phyloP scores from a whole-genome alignment of 768 basidiomycete species.

The Daedaleopsis sinensis region DNA sequence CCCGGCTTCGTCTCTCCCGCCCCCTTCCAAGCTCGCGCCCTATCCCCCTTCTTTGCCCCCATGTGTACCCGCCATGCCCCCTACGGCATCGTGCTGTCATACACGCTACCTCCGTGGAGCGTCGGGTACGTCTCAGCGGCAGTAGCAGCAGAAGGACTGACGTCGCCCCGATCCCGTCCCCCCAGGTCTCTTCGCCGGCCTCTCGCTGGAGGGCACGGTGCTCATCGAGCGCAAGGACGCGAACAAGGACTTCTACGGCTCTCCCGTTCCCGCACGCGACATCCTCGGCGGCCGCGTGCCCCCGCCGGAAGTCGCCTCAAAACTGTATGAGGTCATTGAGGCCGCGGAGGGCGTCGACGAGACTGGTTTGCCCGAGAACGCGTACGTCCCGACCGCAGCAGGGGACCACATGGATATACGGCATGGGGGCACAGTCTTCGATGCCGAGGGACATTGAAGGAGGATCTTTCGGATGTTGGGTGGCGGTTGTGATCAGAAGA shows the following conservation, averaged over 20 bases:
- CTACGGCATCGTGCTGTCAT: background rate
- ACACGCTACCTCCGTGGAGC: background rate
- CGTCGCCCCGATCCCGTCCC: background rate
- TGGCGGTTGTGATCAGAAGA: background rate
- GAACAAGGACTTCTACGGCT: constrained; percentile 96
- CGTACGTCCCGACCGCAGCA: constrained; percentile 73
- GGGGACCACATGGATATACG: constrained; percentile 59
- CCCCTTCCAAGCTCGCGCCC: background rate
- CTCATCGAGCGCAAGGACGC: constrained; percentile 96
- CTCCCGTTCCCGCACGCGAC: constrained; percentile 83
- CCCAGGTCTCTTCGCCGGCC: constrained; percentile 88
- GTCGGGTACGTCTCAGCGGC: background rate
- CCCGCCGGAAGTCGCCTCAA: constrained; percentile 94
- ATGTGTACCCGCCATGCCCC: background rate
- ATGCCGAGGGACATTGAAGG: constrained; percentile 59
- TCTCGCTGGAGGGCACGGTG: constrained; percentile 93
- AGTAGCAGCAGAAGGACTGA: background rate
- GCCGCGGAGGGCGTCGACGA: constrained; percentile 94
- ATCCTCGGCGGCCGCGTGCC: constrained; percentile 94
- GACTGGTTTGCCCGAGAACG: constrained; percentile 70
- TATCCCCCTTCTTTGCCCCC: too few relatives aligned
- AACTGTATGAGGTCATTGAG: constrained; percentile 95
- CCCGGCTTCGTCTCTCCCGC: background rate
- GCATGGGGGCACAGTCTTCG: constrained; percentile 66
- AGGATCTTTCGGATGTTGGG: background rate